Evolutionary conservation across 2,329 filamentous ascomycete genomes (phyloP), one percentile per base, ranked within the genome.

Genomic region (Hypoxylon sp.): DNA sequence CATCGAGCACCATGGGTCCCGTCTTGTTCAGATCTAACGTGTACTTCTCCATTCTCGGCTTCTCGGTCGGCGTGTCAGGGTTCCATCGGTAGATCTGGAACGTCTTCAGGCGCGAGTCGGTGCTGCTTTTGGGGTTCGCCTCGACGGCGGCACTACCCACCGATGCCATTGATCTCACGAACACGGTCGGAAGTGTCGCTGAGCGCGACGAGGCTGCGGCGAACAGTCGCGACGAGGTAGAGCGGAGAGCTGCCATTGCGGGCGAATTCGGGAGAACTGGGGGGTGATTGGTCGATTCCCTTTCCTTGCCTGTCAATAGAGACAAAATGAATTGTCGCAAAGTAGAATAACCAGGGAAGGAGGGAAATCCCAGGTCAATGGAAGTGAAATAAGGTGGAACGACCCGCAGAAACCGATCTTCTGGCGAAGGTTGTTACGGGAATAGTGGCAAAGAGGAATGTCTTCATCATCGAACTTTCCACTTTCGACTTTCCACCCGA

Each of bases 71-170:
- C 80, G 91, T 88, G 80, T 98, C 96, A 69, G 96, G 96, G 81
- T 97, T 97, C 96, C 96, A 99, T 81, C 96, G 90, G 90, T 99
- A 99, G 86, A 99, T 92, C 83, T 97, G 92, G 89, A 99, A 99
- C 57, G 92, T 94, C 91, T 98, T 98, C 85, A 92, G 90, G 76
- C 86, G 88, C 50, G 89, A 82, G 67, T 86, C 82, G 73, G 85
- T 81, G 71, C 82, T 84, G 59, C 85, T 79, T 77, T 85, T 86
- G 62, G 92, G 86, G 75, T 92, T 87, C 73, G 89, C 82, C 64
- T 88, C 83, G 55, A 88, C 87, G 54, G 89, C 86, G 37, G 89
- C 86, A 80, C 91, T 81, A 77, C 83, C 84, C 71, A 88, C 82
- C 2, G 86, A 83, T 61, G 87, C 87, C 83, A 89, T 87, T 68